Conservation (phyloP, 768 basidiomycete genomes). For the Rhodotorula toruloides region DNA sequence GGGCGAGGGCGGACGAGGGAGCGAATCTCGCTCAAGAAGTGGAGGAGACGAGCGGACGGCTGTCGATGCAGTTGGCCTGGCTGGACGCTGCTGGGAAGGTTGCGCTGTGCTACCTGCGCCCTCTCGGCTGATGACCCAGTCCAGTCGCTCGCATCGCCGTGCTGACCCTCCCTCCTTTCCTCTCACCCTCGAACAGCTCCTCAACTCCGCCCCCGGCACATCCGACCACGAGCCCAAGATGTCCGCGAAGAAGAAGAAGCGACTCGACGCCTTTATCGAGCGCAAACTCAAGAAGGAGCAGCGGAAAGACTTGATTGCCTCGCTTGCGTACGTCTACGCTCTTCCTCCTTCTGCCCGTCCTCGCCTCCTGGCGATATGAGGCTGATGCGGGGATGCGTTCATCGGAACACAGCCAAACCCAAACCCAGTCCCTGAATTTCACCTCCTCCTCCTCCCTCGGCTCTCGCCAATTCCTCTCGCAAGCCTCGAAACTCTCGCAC, state of each 20-base stretch:
- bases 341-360: not conserved
- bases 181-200: slow-evolving; percentile 5
- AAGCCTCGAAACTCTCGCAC: slow-evolving; percentile 38
- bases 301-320: slow-evolving; percentile 67
- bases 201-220: slow-evolving; percentile 5
- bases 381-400: not conserved
- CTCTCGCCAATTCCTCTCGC: slow-evolving; percentile 60
- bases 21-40: not conserved
- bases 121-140: too few relatives aligned
- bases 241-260: slow-evolving; percentile 77
- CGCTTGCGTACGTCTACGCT: slow-evolving; percentile 60
- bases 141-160: not conserved
- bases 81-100: too few relatives aligned
- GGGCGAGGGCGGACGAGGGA: too few relatives aligned
- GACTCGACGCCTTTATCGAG: slow-evolving; percentile 88
- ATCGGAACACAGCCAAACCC: slow-evolving; percentile 58
- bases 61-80: too few relatives aligned
- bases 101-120: too few relatives aligned
- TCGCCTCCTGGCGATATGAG: slow-evolving; percentile 5
- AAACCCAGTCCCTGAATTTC: slow-evolving; percentile 59
- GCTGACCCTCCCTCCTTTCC: not conserved
- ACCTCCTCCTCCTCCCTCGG: slow-evolving; percentile 80
- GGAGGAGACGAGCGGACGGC: not conserved
- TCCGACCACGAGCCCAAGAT: slow-evolving; percentile 46
- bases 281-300: slow-evolving; percentile 92